Conservation (phyloP, 805 yeast genomes). For the Metschnikowia picachoensis region DNA sequence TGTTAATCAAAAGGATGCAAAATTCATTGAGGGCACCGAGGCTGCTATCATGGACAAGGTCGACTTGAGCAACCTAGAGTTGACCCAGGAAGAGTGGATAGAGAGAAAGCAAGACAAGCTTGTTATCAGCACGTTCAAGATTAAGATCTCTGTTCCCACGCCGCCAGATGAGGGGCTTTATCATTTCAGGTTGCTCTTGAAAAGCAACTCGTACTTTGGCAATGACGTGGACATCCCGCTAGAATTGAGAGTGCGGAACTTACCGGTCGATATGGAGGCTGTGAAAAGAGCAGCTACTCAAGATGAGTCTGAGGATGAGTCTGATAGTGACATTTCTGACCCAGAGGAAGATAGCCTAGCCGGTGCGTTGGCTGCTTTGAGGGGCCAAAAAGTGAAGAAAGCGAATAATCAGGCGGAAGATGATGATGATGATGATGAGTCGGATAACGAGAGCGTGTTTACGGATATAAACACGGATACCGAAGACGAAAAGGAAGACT, state of each 20-base stretch:
- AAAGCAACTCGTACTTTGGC: conserved; percentile 78
- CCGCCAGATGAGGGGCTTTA: conserved; percentile 67
- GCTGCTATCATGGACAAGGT: conserved; percentile 51
- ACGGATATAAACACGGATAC: conserved; percentile 46
- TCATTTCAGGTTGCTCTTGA: conserved; percentile 67
- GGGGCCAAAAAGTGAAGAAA: conserved; percentile 56
- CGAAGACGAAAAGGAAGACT: conserved; percentile 28
- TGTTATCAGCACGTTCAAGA: conserved; percentile 66
- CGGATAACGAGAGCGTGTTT: conserved; percentile 37
- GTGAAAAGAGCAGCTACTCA: conserved; percentile 27
- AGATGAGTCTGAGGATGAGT: conserved; percentile 35
- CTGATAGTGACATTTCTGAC: conserved; percentile 57
- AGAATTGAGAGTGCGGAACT: conserved; percentile 60
- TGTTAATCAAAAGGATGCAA: conserved; percentile 71
- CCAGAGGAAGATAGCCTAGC: conserved; percentile 75
- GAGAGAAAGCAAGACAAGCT: conserved; percentile 37
- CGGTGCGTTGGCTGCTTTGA: conserved; percentile 66
- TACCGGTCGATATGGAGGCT: conserved; percentile 28
- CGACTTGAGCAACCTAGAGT: conserved; percentile 52
- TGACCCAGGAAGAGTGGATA: conserved; percentile 51
- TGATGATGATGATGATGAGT: conserved; percentile 38
- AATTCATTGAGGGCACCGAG: conserved; percentile 59
- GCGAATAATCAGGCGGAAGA: conserved; percentile 18
- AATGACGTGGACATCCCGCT: conserved; percentile 71
- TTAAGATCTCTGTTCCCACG: conserved; percentile 70